Evolutionary conservation across 2,329 filamentous ascomycete species (phyloP).

Genomic region (Elsinoe ampelina): DNA sequence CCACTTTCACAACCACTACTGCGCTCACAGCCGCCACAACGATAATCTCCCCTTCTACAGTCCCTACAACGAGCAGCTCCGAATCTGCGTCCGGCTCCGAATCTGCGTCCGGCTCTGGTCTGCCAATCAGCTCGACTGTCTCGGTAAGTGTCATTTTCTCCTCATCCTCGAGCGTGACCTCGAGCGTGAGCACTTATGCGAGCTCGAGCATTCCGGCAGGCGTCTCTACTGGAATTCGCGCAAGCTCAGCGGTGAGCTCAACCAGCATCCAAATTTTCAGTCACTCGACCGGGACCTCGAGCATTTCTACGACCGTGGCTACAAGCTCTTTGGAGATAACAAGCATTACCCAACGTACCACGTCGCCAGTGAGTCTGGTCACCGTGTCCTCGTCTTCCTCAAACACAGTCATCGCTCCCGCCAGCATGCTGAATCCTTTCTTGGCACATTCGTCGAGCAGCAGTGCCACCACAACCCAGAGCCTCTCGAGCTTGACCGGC

Average conservation of each 20-base stretch:
- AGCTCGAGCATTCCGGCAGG: background rate
- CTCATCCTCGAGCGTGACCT: background rate
- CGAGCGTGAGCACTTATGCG: background rate
- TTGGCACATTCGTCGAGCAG: background rate
- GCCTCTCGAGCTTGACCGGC: background rate
- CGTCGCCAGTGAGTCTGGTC: background rate
- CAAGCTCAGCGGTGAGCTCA: background rate
- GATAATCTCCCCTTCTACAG: background rate
- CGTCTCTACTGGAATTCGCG: background rate
- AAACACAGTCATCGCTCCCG: background rate
- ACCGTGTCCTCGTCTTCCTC: background rate
- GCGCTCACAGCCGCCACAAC: background rate
- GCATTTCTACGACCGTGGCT: too few relatives aligned
- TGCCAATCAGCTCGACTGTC: background rate
- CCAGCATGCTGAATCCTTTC: background rate
- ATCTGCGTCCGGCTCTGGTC: background rate
- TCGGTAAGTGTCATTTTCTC: conserved; percentile 1
- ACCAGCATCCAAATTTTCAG: background rate
- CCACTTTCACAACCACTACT: too few relatives aligned
- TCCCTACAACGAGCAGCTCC: background rate
- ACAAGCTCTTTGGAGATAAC: too few relatives aligned
- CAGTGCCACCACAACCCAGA: background rate
- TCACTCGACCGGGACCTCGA: too few relatives aligned
- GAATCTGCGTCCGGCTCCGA: background rate
- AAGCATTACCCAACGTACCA: too few relatives aligned